Percentiles rank a stretch among this genome's conserved stretches.
These are phyloP conservation scores for Candida succiphila DNA, from an alignment of 805 yeast genomes.

Conservation along the genomic window DNA sequence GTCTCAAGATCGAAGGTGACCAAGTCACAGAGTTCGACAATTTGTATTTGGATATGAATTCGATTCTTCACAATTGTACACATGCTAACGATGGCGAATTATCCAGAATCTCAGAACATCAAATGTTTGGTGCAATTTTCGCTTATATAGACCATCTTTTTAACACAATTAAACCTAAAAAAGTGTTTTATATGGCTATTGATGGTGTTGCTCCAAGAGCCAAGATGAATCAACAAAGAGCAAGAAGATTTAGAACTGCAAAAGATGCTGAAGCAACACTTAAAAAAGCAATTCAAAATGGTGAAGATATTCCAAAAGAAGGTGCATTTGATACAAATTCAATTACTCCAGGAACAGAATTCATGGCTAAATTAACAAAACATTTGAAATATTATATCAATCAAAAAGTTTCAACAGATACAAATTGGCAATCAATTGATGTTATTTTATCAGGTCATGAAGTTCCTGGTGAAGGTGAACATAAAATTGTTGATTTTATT, in stretches of 20 bases:
- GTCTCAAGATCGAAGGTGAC: constrained; percentile 71
- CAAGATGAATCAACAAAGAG: constrained; percentile 95
- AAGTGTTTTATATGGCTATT: constrained; percentile 89
- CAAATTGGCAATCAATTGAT: constrained; percentile 73
- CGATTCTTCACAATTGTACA: constrained; percentile 89
- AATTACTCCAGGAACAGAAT: constrained; percentile 95
- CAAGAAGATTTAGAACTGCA: constrained; percentile 92
- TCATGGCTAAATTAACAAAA: constrained; percentile 80
- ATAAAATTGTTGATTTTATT: constrained; percentile 89
- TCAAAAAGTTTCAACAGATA: constrained; percentile 77
- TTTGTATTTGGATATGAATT: constrained; percentile 93
- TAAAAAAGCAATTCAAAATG: constrained; percentile 47
- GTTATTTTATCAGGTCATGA: constrained; percentile 86
- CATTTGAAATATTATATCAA: constrained; percentile 82
- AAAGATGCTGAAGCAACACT: constrained; percentile 77
- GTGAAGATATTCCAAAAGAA: constrained; percentile 73
- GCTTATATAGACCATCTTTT: constrained; percentile 91
- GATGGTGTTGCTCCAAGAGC: constrained; percentile 99
- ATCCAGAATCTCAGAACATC: constrained; percentile 70
- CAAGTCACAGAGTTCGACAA: constrained; percentile 93
- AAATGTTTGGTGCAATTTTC: constrained; percentile 86
- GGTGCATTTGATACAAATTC: constrained; percentile 87
- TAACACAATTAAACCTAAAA: constrained; percentile 75
- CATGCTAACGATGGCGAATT: constrained; percentile 66
- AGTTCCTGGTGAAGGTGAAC: constrained; percentile 99